Evolutionary conservation across 371 early-diverging fungal genomes (phyloP).

Genomic region (Nematocida parisii): DNA sequence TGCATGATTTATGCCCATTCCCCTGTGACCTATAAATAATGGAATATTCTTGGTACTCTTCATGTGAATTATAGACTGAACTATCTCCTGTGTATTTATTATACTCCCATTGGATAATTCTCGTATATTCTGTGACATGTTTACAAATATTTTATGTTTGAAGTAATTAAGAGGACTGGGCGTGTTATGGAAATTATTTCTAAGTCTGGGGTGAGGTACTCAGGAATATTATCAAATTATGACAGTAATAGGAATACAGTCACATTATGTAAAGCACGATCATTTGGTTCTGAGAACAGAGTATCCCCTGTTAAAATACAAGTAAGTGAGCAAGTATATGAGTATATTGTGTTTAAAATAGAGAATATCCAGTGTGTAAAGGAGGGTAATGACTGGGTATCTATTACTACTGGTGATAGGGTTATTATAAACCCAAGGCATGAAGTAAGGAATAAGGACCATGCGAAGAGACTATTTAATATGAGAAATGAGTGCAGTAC

Average conservation of each 20-base stretch:
- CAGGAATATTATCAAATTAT: slow-evolving; percentile 24
- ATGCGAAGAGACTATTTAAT: not conserved
- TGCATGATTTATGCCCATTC: not conserved
- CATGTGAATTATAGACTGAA: not conserved
- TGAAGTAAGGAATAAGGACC: not conserved
- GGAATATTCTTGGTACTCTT: not conserved
- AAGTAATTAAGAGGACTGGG: slow-evolving; percentile 18
- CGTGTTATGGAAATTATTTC: slow-evolving; percentile 30
- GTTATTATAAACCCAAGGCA: not conserved
- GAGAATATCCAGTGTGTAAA: slow-evolving; percentile 10
- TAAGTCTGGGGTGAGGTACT: slow-evolving; percentile 37
- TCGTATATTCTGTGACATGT: not conserved
- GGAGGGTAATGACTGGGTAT: slow-evolving; percentile 1
- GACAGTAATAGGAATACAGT: slow-evolving; percentile 14
- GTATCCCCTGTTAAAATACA: slow-evolving; percentile 7
- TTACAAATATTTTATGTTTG: slow-evolving; percentile 52
- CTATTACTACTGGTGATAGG: not conserved
- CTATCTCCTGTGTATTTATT: not conserved
- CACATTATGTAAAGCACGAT: slow-evolving; percentile 29
- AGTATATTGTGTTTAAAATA: slow-evolving; percentile 48
- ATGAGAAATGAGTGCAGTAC: not conserved
- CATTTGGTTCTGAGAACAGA: slow-evolving; percentile 47
- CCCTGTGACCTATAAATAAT: slow-evolving; percentile 39
- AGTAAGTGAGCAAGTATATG: slow-evolving; percentile 34
- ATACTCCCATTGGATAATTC: not conserved